Evolutionary conservation across 352 stramenopile species (phyloP), one percentile per base, ranked within the genome.

Genomic region (Pythium volutum): DNA sequence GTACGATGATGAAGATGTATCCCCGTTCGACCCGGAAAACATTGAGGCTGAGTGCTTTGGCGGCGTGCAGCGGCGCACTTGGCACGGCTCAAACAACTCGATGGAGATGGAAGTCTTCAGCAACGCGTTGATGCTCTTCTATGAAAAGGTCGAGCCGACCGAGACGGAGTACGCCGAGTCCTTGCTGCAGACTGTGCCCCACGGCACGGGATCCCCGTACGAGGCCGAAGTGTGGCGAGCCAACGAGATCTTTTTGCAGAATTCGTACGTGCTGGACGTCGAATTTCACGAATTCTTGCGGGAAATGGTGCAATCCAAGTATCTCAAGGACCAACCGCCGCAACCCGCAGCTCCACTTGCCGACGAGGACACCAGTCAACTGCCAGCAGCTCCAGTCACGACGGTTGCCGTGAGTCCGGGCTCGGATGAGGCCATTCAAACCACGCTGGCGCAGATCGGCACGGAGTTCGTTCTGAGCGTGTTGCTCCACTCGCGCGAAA

Each of bases 1-100:
- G 62, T 99, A 98, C 74, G 97, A 99, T 66, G 97, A 99, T 64
- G 97, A 99, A 74, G 97, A 99, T 71, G 97, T 99, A 20, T 98
- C 89, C 52, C 91, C 93, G 1, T 99, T 99, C 75, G 96, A 99
- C 76, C 88, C 96, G 23, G 75, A 82, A 12, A 95, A 94, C 54
- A 99, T 99, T 64, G 97, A 99, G 76, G 77, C 88, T 1, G 94
- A 99, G 73, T 99, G 97, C 64, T 99, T 99, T 82, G 97, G 97
- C n/a, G 97, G 97, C 22, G 97, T 98, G 16, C 84, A 98, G 60
- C 81, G 81, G 12, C 82, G 84, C 18, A 91, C 80, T 23, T 99
- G 93, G 88, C 93, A 99, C 67, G 97, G 97, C 18, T 86, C 97
- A 22, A 95, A 73, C 59, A 98, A 98, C 63, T 95, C 92, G 20